Conservation (phyloP, 352 stramenopile species). For the Pythium periplocum region DNA sequence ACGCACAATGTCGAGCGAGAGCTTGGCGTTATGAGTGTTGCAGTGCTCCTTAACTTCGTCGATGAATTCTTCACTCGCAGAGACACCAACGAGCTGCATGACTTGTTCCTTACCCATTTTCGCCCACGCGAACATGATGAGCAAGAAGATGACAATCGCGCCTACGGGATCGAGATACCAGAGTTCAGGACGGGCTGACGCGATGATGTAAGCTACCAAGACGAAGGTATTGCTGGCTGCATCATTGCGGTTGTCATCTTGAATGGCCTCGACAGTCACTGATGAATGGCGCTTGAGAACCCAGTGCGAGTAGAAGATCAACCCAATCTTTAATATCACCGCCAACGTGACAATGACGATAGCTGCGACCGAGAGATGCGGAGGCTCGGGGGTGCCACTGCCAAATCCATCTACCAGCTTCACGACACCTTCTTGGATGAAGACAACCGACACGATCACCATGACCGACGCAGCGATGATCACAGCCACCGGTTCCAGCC, state of each 20-base stretch:
- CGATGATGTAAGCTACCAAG: conserved; percentile 63
- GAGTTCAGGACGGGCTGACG: conserved; percentile 31
- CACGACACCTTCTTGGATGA: conserved; percentile 51
- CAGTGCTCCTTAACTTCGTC: conserved; percentile 81
- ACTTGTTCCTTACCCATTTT: conserved; percentile 91
- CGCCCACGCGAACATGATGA: conserved; percentile 92
- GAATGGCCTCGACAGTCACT: conserved; percentile 45
- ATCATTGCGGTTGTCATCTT: conserved; percentile 95
- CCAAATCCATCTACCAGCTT: conserved; percentile 43
- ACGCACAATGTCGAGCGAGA: conserved; percentile 86
- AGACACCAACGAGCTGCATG: conserved; percentile 65
- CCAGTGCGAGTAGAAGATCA: conserved; percentile 62
- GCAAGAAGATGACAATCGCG: conserved; percentile 91
- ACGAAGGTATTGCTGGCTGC: conserved; percentile 89
- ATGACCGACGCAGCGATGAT: conserved; percentile 91
- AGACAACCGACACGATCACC: conserved; percentile 88
- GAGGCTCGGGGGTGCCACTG: conserved; percentile 63
- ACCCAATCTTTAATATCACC: conserved; percentile 60
- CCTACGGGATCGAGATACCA: conserved; percentile 92
- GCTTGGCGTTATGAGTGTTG: conserved; percentile 51
- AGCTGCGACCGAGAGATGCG: conserved; percentile 81
- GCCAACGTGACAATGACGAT: conserved; percentile 72
- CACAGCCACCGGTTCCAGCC: conserved; percentile 92
- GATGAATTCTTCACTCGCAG: conserved; percentile 87
- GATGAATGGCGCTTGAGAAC: conserved; percentile 49